Base-by-base conservation (phyloP, 257 asterid species). In the Forsythia suspensa region DNA sequence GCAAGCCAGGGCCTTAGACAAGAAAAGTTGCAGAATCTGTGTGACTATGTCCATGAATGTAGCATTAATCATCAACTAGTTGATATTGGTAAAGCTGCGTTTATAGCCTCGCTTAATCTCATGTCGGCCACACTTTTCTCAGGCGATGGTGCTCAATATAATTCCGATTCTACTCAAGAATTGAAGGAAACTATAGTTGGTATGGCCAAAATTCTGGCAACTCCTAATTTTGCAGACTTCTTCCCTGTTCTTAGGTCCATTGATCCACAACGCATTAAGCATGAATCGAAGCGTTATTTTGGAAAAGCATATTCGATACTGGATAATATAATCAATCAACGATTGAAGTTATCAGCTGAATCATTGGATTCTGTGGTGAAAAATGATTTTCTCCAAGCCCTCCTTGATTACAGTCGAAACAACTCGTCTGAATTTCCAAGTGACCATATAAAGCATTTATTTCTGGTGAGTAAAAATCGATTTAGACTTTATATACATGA, bases 1-100 rank as follows among this genome's bases (percentile, higher is more conserved):
- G 70, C 76, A 3, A 46, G 70, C 10, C 81, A 70, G 16, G 71
- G 40, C 41, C 71, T 77, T 20, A 38, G 76, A 0, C 70, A 8
- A 8, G 18, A 69, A 16, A 46, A 77, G 68, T 11, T 77, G 37
- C 51, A 69, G 11, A 75, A 77, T 1, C 5, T 51, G 16, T 3
- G 16, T 15, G 59, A 51, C n/a, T 15, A 13, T 11, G 18, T 51
- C 3, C 0, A 15, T 7, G 59, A 51, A 51, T 51, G 59, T 11
- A 11, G 59, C 16, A 4, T 13, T 11, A 51, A 10, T 12, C n/a
- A 15, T 15, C 59, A 51, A 51, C 16, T 51, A 11, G 59, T 51
- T 0, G 59, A 51, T 13, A 12, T 51, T 51, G 59, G n/a, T 11
- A 13, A 51, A 51, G 59, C n/a, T 11, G 59, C 59, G 4, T 51